Evolutionary conservation across 371 early-diverging fungal species (phyloP).

Genomic region (Coemansia sp.): DNA sequence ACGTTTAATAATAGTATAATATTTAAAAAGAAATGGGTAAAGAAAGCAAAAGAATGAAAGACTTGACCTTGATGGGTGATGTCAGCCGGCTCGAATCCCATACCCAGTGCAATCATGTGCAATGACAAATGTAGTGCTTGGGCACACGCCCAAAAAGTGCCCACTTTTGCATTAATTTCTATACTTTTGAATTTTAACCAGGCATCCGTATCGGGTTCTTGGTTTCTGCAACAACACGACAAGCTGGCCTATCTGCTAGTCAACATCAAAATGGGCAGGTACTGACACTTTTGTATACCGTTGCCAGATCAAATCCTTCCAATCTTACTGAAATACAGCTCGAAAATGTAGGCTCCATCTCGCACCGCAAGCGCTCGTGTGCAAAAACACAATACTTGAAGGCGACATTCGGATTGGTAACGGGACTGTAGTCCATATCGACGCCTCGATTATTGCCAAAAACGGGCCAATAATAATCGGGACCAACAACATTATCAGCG

Average conservation of each 20-base stretch:
- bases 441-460: slow-evolving; percentile 51
- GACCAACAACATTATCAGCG: slow-evolving; percentile 58
- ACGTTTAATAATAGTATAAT: neutral
- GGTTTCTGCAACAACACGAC: neutral
- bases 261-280: slow-evolving; percentile 11
- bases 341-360: slow-evolving; percentile 38
- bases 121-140: neutral
- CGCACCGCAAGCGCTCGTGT: slow-evolving; percentile 47
- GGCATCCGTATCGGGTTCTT: neutral
- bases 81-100: neutral
- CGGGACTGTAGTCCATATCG: slow-evolving; percentile 50
- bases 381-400: slow-evolving; percentile 42
- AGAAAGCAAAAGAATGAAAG: neutral
- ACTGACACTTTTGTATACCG: neutral
- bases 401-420: slow-evolving; percentile 52
- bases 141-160: neutral
- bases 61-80: neutral
- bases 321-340: neutral
- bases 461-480: slow-evolving; percentile 59
- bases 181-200: neutral
- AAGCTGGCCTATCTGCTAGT: slow-evolving; percentile 12
- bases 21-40: neutral
- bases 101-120: neutral
- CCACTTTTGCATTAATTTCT: neutral
- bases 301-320: neutral